Conservation (phyloP, 768 basidiomycete species). For the Sarcomyxa edulis region DNA sequence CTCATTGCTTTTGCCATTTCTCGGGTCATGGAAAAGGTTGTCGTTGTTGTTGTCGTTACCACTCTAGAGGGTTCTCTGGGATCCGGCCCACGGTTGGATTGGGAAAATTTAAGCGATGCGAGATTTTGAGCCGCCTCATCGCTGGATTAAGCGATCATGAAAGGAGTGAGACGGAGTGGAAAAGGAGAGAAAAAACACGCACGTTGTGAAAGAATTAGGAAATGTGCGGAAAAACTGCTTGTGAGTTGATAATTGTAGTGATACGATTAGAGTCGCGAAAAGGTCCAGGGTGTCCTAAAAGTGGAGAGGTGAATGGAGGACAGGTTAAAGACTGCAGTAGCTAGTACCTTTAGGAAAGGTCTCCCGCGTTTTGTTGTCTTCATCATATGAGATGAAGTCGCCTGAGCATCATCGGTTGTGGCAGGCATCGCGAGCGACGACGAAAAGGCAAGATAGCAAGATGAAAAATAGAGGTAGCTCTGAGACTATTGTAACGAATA, state of each 20-base stretch:
- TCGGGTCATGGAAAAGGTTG: slow-evolving; percentile 98
- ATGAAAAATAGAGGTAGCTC: too few relatives aligned
- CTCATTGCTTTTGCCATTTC: slow-evolving; percentile 99
- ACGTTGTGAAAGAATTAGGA: slow-evolving; percentile 95
- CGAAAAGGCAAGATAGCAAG: too few relatives aligned
- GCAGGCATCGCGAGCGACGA: slow-evolving; percentile 35
- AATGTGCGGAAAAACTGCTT: slow-evolving; percentile 96
- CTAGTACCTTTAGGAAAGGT: slow-evolving; percentile 82
- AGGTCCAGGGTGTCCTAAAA: slow-evolving; percentile 93
- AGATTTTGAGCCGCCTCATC: slow-evolving; percentile 94
- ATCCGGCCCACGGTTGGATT: slow-evolving; percentile 97
- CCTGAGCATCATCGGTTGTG: slow-evolving; percentile 40
- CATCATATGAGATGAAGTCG: slow-evolving; percentile 91
- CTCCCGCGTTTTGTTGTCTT: slow-evolving; percentile 95
- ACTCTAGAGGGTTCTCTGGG: slow-evolving; percentile 97
- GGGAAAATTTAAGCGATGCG: slow-evolving; percentile 95
- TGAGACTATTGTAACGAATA: too few relatives aligned
- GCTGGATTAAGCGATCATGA: slow-evolving; percentile 32
- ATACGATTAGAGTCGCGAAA: slow-evolving; percentile 94
- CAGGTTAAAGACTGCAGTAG: too few relatives aligned
- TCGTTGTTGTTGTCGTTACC: slow-evolving; percentile 98
- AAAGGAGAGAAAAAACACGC: slow-evolving; percentile 26
- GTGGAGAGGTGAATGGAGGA: slow-evolving; percentile 1
- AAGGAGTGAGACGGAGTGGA: slow-evolving; percentile 10
- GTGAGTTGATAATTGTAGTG: slow-evolving; percentile 81